Percentiles rank a stretch among this genome's conserved stretches.
Conservation (phyloP, 805 yeast genomes). For the Alloascoidea africana region DNA sequence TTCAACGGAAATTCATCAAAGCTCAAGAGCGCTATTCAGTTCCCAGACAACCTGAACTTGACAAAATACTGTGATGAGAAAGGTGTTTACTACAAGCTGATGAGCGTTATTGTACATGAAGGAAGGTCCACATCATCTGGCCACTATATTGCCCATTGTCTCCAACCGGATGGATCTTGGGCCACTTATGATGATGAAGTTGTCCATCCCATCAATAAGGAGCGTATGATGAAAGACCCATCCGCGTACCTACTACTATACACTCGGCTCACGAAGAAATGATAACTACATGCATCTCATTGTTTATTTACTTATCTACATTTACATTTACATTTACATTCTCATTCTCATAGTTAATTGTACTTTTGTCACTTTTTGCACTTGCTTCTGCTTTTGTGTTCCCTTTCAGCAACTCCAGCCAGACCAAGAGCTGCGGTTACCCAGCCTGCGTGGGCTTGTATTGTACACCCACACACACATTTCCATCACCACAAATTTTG, state of each 20-base stretch:
- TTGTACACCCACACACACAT: too few species aligned
- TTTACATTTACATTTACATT: too few species aligned
- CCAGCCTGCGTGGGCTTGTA: too few species aligned
- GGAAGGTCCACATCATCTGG: conserved; percentile 90
- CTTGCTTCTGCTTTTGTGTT: too few species aligned
- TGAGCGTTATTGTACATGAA: conserved; percentile 82
- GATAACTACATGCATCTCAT: too few species aligned
- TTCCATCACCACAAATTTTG: too few species aligned
- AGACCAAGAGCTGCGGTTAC: too few species aligned
- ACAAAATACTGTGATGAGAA: conserved; percentile 30
- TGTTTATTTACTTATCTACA: too few species aligned
- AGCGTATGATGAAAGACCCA: conserved; percentile 65
- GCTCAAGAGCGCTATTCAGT: conserved; percentile 74
- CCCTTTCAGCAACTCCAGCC: too few species aligned
- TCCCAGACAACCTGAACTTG: conserved; percentile 65
- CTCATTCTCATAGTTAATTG: too few species aligned
- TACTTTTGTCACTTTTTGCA: too few species aligned
- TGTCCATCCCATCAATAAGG: conserved; percentile 56
- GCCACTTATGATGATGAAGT: conserved; percentile 89
- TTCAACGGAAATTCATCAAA: conserved; percentile 73
- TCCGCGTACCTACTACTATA: conserved; percentile 85
- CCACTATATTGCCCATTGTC: conserved; percentile 82
- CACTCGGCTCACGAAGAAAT: too few species aligned
- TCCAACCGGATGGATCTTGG: conserved; percentile 90
- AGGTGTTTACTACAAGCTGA: conserved; percentile 51